These are phyloP conservation scores for Aspergillus ochraceoroseus DNA, from an alignment of 2,329 filamentous ascomycete species.

Conservation along the genomic window DNA sequence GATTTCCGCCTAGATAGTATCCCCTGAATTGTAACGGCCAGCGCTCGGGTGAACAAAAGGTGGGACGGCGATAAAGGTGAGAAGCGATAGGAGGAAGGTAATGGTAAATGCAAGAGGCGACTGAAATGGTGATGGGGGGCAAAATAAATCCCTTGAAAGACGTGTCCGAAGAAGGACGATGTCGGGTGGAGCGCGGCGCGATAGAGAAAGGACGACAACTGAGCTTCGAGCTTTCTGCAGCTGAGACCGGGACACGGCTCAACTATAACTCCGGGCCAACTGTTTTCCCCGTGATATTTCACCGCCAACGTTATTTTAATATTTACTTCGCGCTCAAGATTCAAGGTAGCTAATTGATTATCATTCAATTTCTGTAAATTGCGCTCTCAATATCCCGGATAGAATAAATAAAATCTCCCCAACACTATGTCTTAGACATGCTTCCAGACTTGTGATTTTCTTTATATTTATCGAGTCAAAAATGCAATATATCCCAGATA, in stretches of 20 bases:
- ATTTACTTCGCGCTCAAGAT: too few relatives aligned
- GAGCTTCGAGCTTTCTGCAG: slow-evolving; percentile 12
- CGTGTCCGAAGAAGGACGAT: slow-evolving; percentile 15
- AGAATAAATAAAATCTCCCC: too few relatives aligned
- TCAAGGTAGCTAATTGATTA: too few relatives aligned
- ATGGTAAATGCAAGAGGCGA: not conserved
- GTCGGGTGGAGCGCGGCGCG: slow-evolving; percentile 19
- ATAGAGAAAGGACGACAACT: slow-evolving; percentile 18
- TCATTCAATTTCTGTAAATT: too few relatives aligned
- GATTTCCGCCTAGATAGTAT: slow-evolving; percentile 15
- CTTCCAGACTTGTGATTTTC: too few relatives aligned
- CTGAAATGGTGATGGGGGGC: slow-evolving; percentile 1
- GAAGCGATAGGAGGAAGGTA: not conserved
- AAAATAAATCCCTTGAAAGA: slow-evolving; percentile 16
- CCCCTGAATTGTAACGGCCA: slow-evolving; percentile 18
- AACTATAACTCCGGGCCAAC: slow-evolving; percentile 22
- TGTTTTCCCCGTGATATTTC: slow-evolving; percentile 8
- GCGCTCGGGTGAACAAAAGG: slow-evolving; percentile 4
- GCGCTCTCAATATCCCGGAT: too few relatives aligned
- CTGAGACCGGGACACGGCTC: slow-evolving; percentile 19
- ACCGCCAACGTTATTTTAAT: too few relatives aligned
- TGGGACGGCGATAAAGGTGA: not conserved
- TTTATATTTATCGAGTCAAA: too few relatives aligned
- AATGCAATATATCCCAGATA: too few relatives aligned
- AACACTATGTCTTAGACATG: too few relatives aligned